phyloP scores from a whole-genome alignment of 2,329 filamentous ascomycete genomes.

The Neophaeococcomyces mojaviensis region DNA sequence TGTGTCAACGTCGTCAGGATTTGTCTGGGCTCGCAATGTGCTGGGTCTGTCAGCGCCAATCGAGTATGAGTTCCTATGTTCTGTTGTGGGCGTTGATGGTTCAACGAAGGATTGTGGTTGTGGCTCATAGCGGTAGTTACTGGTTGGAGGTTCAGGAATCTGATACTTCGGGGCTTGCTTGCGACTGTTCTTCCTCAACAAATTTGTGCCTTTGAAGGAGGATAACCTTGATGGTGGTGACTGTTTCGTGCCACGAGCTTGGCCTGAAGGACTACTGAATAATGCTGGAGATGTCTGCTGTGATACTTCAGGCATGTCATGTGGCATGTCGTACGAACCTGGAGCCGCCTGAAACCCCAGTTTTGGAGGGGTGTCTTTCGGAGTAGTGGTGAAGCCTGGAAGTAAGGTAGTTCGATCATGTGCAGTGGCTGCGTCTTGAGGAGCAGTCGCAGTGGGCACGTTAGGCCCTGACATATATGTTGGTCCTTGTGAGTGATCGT shows the following conservation, averaged over 20 bases:
- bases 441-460: not conserved
- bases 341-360: slow-evolving; percentile 1
- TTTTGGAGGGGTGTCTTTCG: slow-evolving; percentile 2
- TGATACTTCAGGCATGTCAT: slow-evolving; percentile 14
- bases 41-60: not conserved
- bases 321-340: slow-evolving; percentile 14
- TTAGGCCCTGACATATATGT: not conserved
- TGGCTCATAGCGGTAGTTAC: slow-evolving; percentile 5
- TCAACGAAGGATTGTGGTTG: not conserved
- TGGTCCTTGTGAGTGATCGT: slow-evolving; percentile 6
- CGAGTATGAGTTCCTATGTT: slow-evolving; percentile 1
- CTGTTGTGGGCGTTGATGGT: not conserved
- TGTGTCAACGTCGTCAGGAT: slow-evolving; percentile 3
- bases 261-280: slow-evolving; percentile 12
- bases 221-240: not conserved
- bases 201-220: slow-evolving; percentile 3
- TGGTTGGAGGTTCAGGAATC: not conserved
- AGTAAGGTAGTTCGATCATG: not conserved
- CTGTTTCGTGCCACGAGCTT: slow-evolving; percentile 11
- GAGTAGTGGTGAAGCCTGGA: not conserved
- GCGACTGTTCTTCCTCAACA: slow-evolving; percentile 2
- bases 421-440: not conserved
- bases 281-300: slow-evolving; percentile 14
- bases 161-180: not conserved
- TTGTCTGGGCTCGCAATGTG: not conserved